Evolutionary conservation across 2,329 filamentous ascomycete species (phyloP), one percentile per base, ranked within the genome.

Genomic region (Cytospora paraplurivora): DNA sequence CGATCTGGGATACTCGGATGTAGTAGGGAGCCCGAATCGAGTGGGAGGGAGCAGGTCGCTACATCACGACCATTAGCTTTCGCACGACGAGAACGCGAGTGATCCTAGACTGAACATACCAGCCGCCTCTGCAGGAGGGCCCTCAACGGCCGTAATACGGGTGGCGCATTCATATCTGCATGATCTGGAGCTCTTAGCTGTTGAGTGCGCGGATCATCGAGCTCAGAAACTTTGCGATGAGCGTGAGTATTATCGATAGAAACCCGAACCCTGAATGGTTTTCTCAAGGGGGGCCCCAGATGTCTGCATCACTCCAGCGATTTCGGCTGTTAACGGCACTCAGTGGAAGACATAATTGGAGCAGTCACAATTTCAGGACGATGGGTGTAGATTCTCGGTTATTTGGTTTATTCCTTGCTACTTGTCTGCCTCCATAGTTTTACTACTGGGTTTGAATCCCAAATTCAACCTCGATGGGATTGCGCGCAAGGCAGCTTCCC

Each of bases 131-230:
- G 70, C 49, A 74, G 59, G 19, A 72, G 66, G 53, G 69, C 70
- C 72, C 72, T 72, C 53, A 74, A 64, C 62, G 74, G 73, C 70
- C 74, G 69, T 75, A 76, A 68, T 74, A 76, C 71, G 67, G 73
- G 71, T 57, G 72, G 71, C 62, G 71, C 65, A 65, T 71, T 74
- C 73, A 76, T 76, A 65, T 70, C 70, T 71, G 71, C 68, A 59
- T 56, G 56, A 65, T 66, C 56, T 59, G 55, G 62, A 38, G 21
- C 50, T 56, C 38, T 53, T 34, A 47, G 55, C 35, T 55, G 53
- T 51, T 56, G 33, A 59, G 57, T 17, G 56, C 56, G 58, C 54
- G 56, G 49, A 35, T 60, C 37, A 33, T 61, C 49, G 33, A 64
- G 57, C 62, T 62, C 52, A 65, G 55, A 62, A 65, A 66, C 55